A percentile compares a stretch with the other conserved stretches of the same genome.
Conservation (phyloP, 2,329 filamentous ascomycete species). For the Chaetomium strumarium region DNA sequence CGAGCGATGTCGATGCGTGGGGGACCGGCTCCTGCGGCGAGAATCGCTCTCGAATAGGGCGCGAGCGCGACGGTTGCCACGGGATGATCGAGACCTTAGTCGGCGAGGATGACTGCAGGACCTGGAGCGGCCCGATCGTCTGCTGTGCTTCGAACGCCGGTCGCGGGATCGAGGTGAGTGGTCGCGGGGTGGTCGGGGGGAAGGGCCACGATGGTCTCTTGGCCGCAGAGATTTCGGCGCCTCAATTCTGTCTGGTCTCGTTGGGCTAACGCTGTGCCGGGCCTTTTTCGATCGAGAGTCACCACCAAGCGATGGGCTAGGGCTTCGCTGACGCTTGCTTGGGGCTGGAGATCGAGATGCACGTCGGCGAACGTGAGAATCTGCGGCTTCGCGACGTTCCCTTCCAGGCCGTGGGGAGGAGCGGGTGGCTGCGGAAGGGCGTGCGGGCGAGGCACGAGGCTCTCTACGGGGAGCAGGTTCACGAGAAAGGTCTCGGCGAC, state of each 20-base stretch:
- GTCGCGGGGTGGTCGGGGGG: conserved; percentile 18
- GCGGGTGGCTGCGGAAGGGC: conserved; percentile 4
- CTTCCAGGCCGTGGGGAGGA: conserved; percentile 13
- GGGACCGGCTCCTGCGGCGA: conserved; percentile 19
- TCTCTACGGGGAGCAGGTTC: conserved; percentile 15
- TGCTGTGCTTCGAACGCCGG: conserved; percentile 21
- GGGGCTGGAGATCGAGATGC: conserved; percentile 24
- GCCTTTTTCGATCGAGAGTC: conserved; percentile 23
- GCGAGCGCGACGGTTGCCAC: neutral
- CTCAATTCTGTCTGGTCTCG: conserved; percentile 14
- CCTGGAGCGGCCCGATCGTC: conserved; percentile 20
- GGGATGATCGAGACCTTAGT: conserved; percentile 27
- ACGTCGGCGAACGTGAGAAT: conserved; percentile 14
- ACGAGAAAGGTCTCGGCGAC: conserved; percentile 20
- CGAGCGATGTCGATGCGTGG: conserved; percentile 22
- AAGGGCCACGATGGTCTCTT: conserved; percentile 14
- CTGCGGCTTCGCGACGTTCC: conserved; percentile 13
- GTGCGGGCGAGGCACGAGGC: conserved; percentile 16
- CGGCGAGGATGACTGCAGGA: conserved; percentile 20
- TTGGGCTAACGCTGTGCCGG: conserved; percentile 21
- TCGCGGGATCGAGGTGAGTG: conserved; percentile 26
- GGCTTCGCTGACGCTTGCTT: conserved; percentile 28
- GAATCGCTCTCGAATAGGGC: conserved; percentile 2
- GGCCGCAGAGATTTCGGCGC: conserved; percentile 13
- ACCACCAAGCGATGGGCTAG: conserved; percentile 21